Evolutionary conservation across 257 asterid genomes (phyloP).

Genomic region (Eustoma russellianum): DNA sequence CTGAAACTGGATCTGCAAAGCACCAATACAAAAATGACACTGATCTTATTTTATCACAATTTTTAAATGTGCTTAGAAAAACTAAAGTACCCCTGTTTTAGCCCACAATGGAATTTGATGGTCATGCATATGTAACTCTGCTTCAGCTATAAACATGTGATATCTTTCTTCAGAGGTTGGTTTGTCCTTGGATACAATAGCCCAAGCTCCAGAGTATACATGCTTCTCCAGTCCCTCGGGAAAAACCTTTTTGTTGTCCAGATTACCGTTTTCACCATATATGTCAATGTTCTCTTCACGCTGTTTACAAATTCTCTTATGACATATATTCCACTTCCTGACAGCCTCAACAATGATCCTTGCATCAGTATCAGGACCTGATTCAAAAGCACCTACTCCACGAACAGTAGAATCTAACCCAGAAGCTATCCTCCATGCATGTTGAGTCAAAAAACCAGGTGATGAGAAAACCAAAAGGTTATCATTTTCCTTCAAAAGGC

Average conservation of each 20-base stretch:
- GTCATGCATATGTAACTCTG: slow-evolving; percentile 80
- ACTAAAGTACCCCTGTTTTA: slow-evolving; percentile 51
- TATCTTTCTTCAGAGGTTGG: slow-evolving; percentile 37
- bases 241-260: slow-evolving; percentile 55
- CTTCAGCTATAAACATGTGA: slow-evolving; percentile 75
- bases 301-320: slow-evolving; percentile 49
- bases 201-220: slow-evolving; percentile 19
- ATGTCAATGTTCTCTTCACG: slow-evolving; percentile 46
- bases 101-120: slow-evolving; percentile 60
- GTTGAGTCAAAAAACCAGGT: slow-evolving; percentile 62
- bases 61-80: slow-evolving; percentile 1
- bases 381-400: slow-evolving; percentile 31
- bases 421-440: slow-evolving; percentile 49
- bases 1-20: slow-evolving; percentile 58
- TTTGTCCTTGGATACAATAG: slow-evolving; percentile 18
- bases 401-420: slow-evolving; percentile 28
- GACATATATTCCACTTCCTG: slow-evolving; percentile 80
- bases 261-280: slow-evolving; percentile 50
- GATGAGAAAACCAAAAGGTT: slow-evolving; percentile 77
- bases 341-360: slow-evolving; percentile 53
- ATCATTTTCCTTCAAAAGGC: slow-evolving; percentile 33
- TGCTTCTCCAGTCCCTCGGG: slow-evolving; percentile 42
- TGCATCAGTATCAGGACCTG: slow-evolving; percentile 34
- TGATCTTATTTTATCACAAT: slow-evolving; percentile 4
- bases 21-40: slow-evolving; percentile 12